These are phyloP conservation scores for Oryza officinalis DNA, from an alignment of 176 grass and related monocot genomes.

Conservation along the genomic window DNA sequence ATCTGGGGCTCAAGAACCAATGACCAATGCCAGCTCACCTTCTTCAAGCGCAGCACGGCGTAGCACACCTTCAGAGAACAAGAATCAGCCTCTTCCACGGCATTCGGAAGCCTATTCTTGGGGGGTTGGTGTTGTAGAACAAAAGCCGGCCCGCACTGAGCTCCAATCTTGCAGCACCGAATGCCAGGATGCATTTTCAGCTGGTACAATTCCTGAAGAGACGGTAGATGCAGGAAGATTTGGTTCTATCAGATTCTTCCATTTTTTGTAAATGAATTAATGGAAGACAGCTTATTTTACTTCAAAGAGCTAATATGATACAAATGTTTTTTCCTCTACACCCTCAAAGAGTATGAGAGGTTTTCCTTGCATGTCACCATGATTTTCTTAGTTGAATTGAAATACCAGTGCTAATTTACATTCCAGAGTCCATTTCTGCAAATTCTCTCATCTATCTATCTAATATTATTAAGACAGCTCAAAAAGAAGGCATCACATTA, in stretches of 20 bases:
- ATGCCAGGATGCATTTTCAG: conserved; percentile 38
- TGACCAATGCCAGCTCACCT: conserved; percentile 40
- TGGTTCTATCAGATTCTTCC: conserved; percentile 62
- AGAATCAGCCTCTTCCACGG: conserved; percentile 19
- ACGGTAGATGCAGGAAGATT: conserved; percentile 56
- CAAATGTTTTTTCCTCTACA: conserved; percentile 40
- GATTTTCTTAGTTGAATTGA: conserved; percentile 31
- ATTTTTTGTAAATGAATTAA: conserved; percentile 66
- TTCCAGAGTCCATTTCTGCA: neutral
- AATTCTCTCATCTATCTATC: too few relatives aligned
- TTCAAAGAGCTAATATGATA: conserved; percentile 60
- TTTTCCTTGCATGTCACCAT: conserved; percentile 34
- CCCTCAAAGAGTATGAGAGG: conserved; percentile 29
- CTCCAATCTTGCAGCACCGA: conserved; percentile 45
- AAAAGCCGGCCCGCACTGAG: conserved; percentile 32
- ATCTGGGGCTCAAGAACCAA: conserved; percentile 32
- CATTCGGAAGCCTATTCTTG: conserved; percentile 42
- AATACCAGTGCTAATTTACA: conserved; percentile 44
- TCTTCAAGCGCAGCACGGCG: conserved; percentile 35
- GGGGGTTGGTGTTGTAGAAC: conserved; percentile 35
- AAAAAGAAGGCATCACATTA: too few relatives aligned
- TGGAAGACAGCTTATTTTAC: conserved; percentile 40
- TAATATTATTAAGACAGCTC: too few relatives aligned
- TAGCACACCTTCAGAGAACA: conserved; percentile 25
- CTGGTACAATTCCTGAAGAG: conserved; percentile 40